Conservation (phyloP, 768 basidiomycete genomes). For the Amylocystis lapponica region DNA sequence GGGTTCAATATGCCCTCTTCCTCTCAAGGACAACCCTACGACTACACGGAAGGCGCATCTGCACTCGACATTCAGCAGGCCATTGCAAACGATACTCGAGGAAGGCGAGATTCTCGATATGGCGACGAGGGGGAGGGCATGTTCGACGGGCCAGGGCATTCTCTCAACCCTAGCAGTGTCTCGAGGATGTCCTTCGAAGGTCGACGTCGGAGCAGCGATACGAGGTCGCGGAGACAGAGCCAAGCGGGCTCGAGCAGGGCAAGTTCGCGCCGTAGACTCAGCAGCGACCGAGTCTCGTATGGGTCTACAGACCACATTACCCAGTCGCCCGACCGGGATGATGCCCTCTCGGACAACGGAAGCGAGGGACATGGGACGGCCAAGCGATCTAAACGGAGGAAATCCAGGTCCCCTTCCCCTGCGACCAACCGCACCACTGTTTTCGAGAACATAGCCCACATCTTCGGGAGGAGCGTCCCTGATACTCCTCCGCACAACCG, state of each 20-base stretch:
- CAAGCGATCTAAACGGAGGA: conserved; percentile 9
- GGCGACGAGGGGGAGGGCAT: conserved; percentile 60
- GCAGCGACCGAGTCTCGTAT: conserved; percentile 10
- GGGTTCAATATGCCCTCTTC: no score
- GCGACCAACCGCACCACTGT: conserved; percentile 31
- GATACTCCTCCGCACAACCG: conserved; percentile 29
- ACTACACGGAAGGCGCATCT: conserved; percentile 88
- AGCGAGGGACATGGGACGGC: conserved; percentile 16
- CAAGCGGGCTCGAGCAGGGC: conserved; percentile 16
- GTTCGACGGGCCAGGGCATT: conserved; percentile 68
- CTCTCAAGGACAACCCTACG: no score
- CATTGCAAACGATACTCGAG: conserved; percentile 41
- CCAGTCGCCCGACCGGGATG: conserved; percentile 7
- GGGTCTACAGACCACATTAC: conserved; percentile 1
- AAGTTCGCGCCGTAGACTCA: conserved; percentile 14
- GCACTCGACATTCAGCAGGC: conserved; percentile 65
- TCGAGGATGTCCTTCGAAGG: conserved; percentile 68
- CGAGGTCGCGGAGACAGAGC: conserved; percentile 48
- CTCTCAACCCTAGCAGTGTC: conserved; percentile 69
- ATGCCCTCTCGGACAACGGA: conserved; percentile 28
- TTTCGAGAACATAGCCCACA: conserved; percentile 62
- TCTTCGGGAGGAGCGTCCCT: conserved; percentile 51
- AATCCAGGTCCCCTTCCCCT: conserved; percentile 14
- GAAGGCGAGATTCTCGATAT: conserved; percentile 67
- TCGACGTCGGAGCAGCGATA: conserved; percentile 50